A percentile compares a stretch with the other conserved stretches of the same genome.
These are phyloP conservation scores for Graphium sp. DNA, from an alignment of 2,329 filamentous ascomycete genomes.

Conservation along the genomic window DNA sequence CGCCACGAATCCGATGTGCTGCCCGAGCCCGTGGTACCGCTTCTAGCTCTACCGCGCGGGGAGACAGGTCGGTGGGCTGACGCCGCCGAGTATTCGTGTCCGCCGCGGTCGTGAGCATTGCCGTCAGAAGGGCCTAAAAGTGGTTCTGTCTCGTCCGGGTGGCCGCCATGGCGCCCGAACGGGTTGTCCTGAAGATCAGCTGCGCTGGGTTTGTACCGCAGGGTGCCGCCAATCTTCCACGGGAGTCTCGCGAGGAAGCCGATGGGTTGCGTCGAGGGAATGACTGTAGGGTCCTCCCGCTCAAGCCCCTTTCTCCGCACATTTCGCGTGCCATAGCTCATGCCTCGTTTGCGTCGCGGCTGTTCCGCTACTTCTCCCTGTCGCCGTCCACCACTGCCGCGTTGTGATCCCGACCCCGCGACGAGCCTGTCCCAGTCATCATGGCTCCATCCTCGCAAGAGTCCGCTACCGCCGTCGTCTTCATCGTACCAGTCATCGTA, in stretches of 20 bases:
- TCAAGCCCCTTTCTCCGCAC: constrained; percentile 28
- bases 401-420: constrained; percentile 39
- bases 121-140: constrained; percentile 29
- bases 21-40: constrained; percentile 63
- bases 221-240: constrained; percentile 65
- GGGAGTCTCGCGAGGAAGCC: constrained; percentile 74
- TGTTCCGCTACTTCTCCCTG: constrained; percentile 34
- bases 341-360: constrained; percentile 58
- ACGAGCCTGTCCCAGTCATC: constrained; percentile 78
- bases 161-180: constrained; percentile 26
- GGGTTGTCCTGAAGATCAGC: constrained; percentile 84
- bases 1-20: constrained; percentile 74
- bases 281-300: constrained; percentile 80
- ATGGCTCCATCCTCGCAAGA: constrained; percentile 41
- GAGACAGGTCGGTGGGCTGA: not conserved
- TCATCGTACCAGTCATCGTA: constrained; percentile 90
- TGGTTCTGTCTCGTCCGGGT: constrained; percentile 46
- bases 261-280: constrained; percentile 70
- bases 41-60: constrained; percentile 41
- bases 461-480: constrained; percentile 28
- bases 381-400: constrained; percentile 2
- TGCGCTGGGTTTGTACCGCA: constrained; percentile 80
- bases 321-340: constrained; percentile 73
- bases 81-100: constrained; percentile 10
- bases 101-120: constrained; percentile 30